A percentile compares a stretch with the other conserved stretches of the same genome.
Conservation (phyloP, 2,329 filamentous ascomycete species). For the Botrytis galanthina region DNA sequence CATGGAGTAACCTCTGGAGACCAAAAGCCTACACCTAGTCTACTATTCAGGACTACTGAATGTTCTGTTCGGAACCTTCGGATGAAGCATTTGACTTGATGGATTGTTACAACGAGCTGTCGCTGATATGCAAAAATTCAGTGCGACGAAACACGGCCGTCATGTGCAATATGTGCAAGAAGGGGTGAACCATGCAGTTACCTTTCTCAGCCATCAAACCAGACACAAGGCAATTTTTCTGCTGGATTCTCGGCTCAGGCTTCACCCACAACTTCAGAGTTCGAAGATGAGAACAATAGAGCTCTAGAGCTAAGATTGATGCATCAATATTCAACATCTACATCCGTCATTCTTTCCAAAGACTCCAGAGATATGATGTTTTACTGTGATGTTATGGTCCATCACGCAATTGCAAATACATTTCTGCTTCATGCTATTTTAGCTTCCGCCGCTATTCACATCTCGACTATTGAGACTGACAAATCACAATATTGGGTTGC, state of each 20-base stretch:
- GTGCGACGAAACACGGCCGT: background rate
- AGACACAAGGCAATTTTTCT: background rate
- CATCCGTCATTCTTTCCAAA: background rate
- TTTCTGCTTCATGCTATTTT: constrained; percentile 1
- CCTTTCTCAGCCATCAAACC: background rate
- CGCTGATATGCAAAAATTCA: background rate
- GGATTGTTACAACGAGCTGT: background rate
- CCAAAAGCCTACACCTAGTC: background rate
- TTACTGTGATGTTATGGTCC: background rate
- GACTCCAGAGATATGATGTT: background rate
- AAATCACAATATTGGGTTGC: background rate
- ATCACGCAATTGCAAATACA: background rate
- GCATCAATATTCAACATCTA: constrained; percentile 5
- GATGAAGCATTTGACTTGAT: background rate
- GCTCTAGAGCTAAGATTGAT: background rate
- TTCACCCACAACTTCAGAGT: background rate
- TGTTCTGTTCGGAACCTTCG: background rate
- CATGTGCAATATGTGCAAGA: background rate
- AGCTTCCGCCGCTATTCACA: background rate
- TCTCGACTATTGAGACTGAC: background rate
- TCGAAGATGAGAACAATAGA: background rate
- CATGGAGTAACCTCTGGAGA: background rate
- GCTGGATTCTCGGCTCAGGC: background rate
- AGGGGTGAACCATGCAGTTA: background rate
- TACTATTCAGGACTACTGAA: background rate